Evolutionary conservation across 257 asterid genomes (phyloP), one percentile per base, ranked within the genome.

Genomic region (Hygrophila difformis): DNA sequence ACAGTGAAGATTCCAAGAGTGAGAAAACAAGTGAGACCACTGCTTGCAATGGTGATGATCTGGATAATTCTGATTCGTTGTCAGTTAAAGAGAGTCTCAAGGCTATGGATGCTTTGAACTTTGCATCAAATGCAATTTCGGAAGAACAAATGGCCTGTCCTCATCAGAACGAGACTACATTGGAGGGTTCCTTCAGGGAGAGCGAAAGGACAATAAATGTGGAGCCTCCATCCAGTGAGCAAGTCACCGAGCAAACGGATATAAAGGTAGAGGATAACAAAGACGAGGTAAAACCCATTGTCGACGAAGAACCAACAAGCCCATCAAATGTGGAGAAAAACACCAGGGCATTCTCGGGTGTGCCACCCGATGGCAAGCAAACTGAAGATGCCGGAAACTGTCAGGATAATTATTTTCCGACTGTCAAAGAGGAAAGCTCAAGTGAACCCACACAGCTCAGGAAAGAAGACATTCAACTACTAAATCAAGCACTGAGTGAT

Each of bases 1-100:
- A 69, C 66, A 76, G 87, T 10, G 83, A 73, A 45, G 95, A 84
- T 67, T 81, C 94, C 2, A 81, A 70, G 55, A 72, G 84, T 23
- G 72, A 74, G 51, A 78, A 63, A 55, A 64, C 81, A 0, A 63
- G 68, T 55, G 86, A 60, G 77, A 68, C 81, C n/a, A 65, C 78
- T n/a, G 66, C 63, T 46, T 61, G 74, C 66, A 64, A 63, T 44
- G 78, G 71, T 23, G 75, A 74, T 33, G 61, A 58, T 36, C 75
- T 31, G 2, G 78, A 70, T n/a, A 58, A 57, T 24, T 51, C 60
- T 0, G 78, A 68, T 21, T 64, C 77, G 33, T 69, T 76, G 1
- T 72, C 77, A 3, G 70, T 57, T 8, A 72, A 71, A 48, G 91
- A 67, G 55, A 73, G 71, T 55, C 23, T 46, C 47, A 55, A 61